phyloP scores from a whole-genome alignment of 108 stramenopile genomes.

The Cyclostephanos tholiformis region DNA sequence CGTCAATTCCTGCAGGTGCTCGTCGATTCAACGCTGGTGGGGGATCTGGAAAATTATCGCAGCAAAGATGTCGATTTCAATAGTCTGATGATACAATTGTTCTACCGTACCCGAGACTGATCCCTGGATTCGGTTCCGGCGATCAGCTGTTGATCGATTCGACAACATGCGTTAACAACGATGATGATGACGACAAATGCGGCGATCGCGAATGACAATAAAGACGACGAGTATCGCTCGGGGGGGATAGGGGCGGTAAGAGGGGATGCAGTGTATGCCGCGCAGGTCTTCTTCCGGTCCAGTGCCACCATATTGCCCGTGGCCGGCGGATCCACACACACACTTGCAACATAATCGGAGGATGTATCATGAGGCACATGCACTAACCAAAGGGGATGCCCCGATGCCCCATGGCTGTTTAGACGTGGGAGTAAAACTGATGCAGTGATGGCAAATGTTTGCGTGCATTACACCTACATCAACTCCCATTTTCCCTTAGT shows the following conservation, averaged over 20 bases:
- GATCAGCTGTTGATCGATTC: conserved; percentile 24
- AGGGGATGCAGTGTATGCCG: too few relatives aligned
- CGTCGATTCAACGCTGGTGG: conserved; percentile 64
- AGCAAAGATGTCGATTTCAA: conserved; percentile 46
- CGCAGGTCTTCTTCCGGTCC: conserved; percentile 72
- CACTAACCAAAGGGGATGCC: too few relatives aligned
- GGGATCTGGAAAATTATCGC: conserved; percentile 57
- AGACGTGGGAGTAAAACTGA: too few relatives aligned
- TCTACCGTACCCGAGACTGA: conserved; percentile 65
- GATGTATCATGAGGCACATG: too few relatives aligned
- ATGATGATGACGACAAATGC: not conserved
- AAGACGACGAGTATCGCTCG: not conserved
- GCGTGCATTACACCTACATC: too few relatives aligned
- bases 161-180: not conserved
- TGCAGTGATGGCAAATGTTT: too few relatives aligned
- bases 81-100: conserved; percentile 60
- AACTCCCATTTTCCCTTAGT: too few relatives aligned
- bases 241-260: conserved; percentile 10
- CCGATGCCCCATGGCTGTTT: too few relatives aligned
- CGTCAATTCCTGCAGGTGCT: conserved; percentile 69
- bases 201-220: not conserved
- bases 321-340: conserved; percentile 77
- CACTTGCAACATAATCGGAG: too few relatives aligned
- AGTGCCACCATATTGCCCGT: conserved; percentile 87
- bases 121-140: conserved; percentile 62